Evolutionary conservation across 1,284 basidiomycete genomes (phyloP), one percentile per base, ranked within the genome.

Genomic region (Boletellus deceptivus): DNA sequence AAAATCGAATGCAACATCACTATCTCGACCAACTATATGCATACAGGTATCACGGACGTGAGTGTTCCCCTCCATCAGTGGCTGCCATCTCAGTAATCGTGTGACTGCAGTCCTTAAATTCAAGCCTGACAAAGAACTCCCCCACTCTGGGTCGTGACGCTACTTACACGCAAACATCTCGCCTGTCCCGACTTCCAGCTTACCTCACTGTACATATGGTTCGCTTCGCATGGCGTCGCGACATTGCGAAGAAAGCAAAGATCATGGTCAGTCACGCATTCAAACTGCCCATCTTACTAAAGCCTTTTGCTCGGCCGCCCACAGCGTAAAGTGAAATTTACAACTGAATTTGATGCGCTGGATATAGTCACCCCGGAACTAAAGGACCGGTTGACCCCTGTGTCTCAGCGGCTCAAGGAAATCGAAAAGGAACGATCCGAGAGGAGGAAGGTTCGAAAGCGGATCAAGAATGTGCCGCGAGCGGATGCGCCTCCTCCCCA

Each of bases 1-100:
- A 96, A 98, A 69, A 74, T 99, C 27, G 90, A 93, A 59, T 98
- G 96, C 69, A 97, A 97, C 70, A 99, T 99, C 63, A 82, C 80
- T 6, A 75, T 76, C 45, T 76, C 77, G 18, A 98, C 95, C 16
- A 98, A 97, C 70, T 97, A 89, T 66, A 88, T 99, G 84, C 76
- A 87, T 41, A 80, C 80, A 16, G 96, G 96, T 2, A 92, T 99
- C 59, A 76, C 81, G 71, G 91, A 90, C 57, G 93, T 91, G 55
- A 56, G 84, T 75, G 7, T 43, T 43, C 38, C 45, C 24, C 40
- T n/a, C 29, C n/a, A 3, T 18, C 18, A 17, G 13, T 7, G 43
- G 27, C 11, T 2, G n/a, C 27, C 41, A 18, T 53, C 34, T 27
- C 29, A 10, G 11, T 45, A 53, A 6, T 57, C 43, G 11, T 36